Base-by-base conservation (phyloP, 1,139 yeast species). In the Candida glucosophila region DNA sequence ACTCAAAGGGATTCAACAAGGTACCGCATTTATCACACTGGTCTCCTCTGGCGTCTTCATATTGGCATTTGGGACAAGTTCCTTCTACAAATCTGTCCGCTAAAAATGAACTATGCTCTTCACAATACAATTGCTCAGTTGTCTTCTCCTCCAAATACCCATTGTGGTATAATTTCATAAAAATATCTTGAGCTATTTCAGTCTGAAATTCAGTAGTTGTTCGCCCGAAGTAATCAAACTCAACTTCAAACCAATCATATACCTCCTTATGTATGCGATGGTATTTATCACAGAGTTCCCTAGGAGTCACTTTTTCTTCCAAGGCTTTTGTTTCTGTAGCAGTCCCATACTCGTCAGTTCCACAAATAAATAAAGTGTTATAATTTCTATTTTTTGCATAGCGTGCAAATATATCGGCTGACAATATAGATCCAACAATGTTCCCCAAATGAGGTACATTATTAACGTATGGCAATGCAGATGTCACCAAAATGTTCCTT, bases 1-100 rank as follows among this genome's bases (percentile, higher is more conserved):
- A 73, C 53, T 90, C 97, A 49, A 86, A 79, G 25, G 98, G 95
- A 50, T 88, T 85, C 42, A 92, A 67, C 38, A 90, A 67, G 32
- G 65, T 59, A 35, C 98, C 99, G 66, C 99, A 90, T 45, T 79
- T 80, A 55, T 90, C 99, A 70, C 99, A 90, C 63, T 90, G 99
- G 53, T 90, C 99, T 41, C 99, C 99, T 54, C 98, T 77, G 19
- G 99, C 99, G 52, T 90, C 98, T 36, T 81, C 94, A 48, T 86
- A 90, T 22, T 66, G 71, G 64, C 99, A 90, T 55, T 79, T 79
- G 34, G 98, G 98, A 63, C 99, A 90, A 27, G 77, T 83, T 39
- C 99, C 99, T 60, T 92, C 97, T 19, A 90, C 98, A 48, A 76
- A 90, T 56, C 99, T 70, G 52, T 90, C 99, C 29, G 99, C 98